Percentiles rank a stretch among this genome's conserved stretches.
phyloP scores from a whole-genome alignment of 2,329 filamentous ascomycete species.

The Fusarium keratoplasticum region DNA sequence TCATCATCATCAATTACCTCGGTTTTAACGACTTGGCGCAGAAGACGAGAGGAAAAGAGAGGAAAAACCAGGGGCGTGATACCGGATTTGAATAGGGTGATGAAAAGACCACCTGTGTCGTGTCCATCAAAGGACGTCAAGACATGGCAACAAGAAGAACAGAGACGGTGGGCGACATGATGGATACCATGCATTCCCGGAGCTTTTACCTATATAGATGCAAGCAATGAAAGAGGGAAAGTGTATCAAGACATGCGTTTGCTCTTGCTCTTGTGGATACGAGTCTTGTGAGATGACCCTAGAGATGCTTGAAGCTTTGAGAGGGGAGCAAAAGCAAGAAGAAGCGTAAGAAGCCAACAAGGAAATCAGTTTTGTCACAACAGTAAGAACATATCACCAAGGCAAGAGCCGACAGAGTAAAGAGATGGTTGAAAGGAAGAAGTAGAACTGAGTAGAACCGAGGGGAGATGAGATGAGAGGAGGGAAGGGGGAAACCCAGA shows the following conservation, averaged over 20 bases:
- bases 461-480: background rate
- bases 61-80: slow-evolving; percentile 8
- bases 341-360: background rate
- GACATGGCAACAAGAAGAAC: slow-evolving; percentile 18
- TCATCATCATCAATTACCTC: slow-evolving; percentile 27
- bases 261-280: background rate
- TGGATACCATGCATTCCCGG: slow-evolving; percentile 34
- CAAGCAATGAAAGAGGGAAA: slow-evolving; percentile 30
- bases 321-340: background rate
- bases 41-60: background rate
- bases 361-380: background rate
- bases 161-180: slow-evolving; percentile 33
- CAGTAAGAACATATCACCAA: background rate
- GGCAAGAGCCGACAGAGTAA: background rate
- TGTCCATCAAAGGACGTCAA: slow-evolving; percentile 23
- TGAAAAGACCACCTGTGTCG: slow-evolving; percentile 27
- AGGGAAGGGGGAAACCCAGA: background rate
- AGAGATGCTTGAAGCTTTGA: background rate
- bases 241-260: slow-evolving; percentile 12
- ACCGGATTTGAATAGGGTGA: slow-evolving; percentile 37
- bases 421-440: background rate
- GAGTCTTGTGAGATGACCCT: background rate
- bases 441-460: background rate
- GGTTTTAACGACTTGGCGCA: slow-evolving; percentile 21
- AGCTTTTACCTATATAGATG: slow-evolving; percentile 38